These are phyloP conservation scores for Triticum dicoccoides DNA, from an alignment of 176 grass and related monocot species.

Conservation along the genomic window DNA sequence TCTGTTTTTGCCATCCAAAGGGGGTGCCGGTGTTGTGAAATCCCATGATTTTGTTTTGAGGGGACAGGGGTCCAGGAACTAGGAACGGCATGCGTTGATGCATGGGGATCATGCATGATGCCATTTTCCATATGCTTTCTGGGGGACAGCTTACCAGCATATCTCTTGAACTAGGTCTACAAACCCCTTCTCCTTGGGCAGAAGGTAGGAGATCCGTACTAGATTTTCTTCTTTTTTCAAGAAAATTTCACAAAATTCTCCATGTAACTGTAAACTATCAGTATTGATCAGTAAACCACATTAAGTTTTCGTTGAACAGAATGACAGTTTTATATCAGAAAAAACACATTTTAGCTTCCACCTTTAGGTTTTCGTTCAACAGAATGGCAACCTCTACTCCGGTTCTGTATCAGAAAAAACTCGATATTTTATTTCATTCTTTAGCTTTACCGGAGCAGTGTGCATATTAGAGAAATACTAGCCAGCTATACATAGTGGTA, in stretches of 20 bases:
- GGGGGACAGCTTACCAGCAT: slow-evolving; percentile 61
- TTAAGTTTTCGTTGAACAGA: not conserved
- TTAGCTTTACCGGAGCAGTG: not conserved
- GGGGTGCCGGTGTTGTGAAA: slow-evolving; percentile 55
- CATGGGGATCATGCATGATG: slow-evolving; percentile 47
- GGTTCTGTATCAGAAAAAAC: not conserved
- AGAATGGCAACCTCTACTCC: not conserved
- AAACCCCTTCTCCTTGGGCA: slow-evolving; percentile 13
- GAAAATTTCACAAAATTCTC: not conserved
- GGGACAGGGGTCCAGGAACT: slow-evolving; percentile 73
- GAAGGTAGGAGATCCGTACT: slow-evolving; percentile 1
- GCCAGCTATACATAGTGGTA: not conserved
- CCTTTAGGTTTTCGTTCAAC: not conserved
- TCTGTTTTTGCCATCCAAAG: slow-evolving; percentile 38
- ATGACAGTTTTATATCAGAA: not conserved
- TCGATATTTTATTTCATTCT: not conserved
- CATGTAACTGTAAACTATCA: not conserved
- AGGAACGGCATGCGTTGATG: slow-evolving; percentile 51
- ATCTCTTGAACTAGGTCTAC: slow-evolving; percentile 52
- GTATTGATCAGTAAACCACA: not conserved
- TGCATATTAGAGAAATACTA: slow-evolving; percentile 1
- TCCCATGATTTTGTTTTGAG: slow-evolving; percentile 79
- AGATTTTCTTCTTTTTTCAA: not conserved
- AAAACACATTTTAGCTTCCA: not conserved
- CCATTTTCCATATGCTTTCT: slow-evolving; percentile 32